Evolutionary conservation across 73 alveolate species (phyloP).

Genomic region (Paramecium sexaurelia): DNA sequence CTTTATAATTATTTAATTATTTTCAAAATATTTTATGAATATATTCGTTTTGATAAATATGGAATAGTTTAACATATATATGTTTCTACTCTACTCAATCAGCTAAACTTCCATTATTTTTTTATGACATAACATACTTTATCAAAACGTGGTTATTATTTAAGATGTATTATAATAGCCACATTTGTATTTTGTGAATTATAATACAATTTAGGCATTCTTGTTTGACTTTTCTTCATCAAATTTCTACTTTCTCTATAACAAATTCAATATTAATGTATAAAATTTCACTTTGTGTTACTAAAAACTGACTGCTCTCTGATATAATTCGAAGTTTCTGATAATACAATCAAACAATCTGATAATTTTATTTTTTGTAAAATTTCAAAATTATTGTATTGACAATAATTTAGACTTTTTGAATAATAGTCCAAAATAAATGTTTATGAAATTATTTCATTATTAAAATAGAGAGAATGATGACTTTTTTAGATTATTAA

Average conservation of each 20-base stretch:
- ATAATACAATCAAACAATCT: neutral
- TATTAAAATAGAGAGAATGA: neutral
- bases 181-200: neutral
- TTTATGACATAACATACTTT: neutral
- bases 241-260: neutral
- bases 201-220: neutral
- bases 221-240: neutral
- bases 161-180: neutral
- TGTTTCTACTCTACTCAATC: neutral
- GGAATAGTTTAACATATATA: no score
- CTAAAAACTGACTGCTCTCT: slow-evolving; percentile 7
- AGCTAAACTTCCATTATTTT: neutral
- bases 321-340: neutral
- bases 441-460: neutral
- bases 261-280: neutral
- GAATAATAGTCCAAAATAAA: neutral
- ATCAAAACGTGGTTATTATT: neutral
- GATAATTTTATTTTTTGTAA: neutral
- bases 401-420: neutral
- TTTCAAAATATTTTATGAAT: no score
- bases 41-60: neutral
- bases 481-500: neutral
- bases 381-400: neutral
- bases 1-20: no score
- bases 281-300: neutral